Conservation (phyloP, 306 rosid species). For the Malus sieversii region DNA sequence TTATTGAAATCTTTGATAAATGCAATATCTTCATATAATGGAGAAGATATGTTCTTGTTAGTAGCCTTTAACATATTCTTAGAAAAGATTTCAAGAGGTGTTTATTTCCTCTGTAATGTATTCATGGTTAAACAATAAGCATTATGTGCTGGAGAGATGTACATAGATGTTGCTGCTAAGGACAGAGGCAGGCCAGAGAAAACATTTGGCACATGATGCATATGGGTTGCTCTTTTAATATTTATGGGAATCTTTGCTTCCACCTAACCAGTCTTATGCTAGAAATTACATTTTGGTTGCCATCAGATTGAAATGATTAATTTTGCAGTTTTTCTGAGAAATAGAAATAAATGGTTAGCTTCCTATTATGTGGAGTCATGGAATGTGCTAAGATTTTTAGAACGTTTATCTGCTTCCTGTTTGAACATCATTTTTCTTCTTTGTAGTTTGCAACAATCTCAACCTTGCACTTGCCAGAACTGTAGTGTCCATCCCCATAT, state of each 20-base stretch:
- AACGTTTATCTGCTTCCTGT: not conserved
- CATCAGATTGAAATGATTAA: not conserved
- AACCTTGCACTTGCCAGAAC: not conserved
- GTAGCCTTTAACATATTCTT: slow-evolving; percentile 89
- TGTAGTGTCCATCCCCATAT: not conserved
- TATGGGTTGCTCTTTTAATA: not conserved
- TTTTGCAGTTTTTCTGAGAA: not conserved
- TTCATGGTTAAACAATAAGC: not conserved
- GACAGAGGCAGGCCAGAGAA: not conserved
- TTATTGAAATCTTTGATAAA: not conserved
- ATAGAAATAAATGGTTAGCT: not conserved
- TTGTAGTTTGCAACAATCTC: not conserved
- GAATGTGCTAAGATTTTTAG: not conserved
- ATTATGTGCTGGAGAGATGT: not conserved
- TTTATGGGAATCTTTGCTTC: not conserved
- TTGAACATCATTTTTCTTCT: not conserved
- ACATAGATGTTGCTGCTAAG: not conserved
- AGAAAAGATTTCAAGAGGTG: slow-evolving; percentile 96
- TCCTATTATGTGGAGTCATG: not conserved
- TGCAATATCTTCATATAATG: not conserved
- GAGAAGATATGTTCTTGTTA: slow-evolving; percentile 20
- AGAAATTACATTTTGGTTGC: not conserved
- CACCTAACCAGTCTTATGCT: not conserved
- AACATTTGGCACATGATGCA: not conserved
- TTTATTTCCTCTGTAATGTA: slow-evolving; percentile 56